A percentile compares a stretch with the other conserved stretches of the same genome.
These are phyloP conservation scores for Xylaria digitata DNA, from an alignment of 2,329 filamentous ascomycete species.

Conservation along the genomic window DNA sequence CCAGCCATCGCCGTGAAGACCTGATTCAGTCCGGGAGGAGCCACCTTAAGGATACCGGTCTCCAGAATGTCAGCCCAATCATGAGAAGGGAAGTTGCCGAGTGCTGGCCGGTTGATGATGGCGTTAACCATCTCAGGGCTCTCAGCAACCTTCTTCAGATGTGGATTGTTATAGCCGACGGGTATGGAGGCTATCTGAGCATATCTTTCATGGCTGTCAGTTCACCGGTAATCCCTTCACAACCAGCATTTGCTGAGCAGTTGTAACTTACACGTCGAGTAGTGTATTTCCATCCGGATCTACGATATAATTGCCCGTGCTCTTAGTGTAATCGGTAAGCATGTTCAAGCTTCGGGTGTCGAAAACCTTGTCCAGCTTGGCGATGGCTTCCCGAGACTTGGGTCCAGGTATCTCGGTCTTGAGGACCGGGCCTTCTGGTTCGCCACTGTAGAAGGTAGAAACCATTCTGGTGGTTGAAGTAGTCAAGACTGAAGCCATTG, in stretches of 20 bases:
- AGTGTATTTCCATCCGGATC: constrained; percentile 78
- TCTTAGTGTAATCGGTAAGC: constrained; percentile 79
- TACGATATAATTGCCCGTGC: constrained; percentile 82
- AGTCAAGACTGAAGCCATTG: constrained; percentile 35
- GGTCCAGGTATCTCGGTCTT: constrained; percentile 79
- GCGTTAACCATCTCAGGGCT: constrained; percentile 82
- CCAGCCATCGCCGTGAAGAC: constrained; percentile 92
- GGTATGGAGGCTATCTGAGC: constrained; percentile 95
- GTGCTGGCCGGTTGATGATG: constrained; percentile 87
- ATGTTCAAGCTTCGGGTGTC: constrained; percentile 89
- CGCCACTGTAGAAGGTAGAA: constrained; percentile 52
- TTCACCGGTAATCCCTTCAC: background rate
- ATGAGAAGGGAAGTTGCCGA: constrained; percentile 89
- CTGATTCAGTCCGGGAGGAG: constrained; percentile 84
- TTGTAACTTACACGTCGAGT: constrained; percentile 72
- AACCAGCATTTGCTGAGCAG: background rate
- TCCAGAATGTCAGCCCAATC: constrained; percentile 86
- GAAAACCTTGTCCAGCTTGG: constrained; percentile 81
- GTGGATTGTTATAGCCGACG: constrained; percentile 90
- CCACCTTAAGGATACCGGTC: constrained; percentile 82
- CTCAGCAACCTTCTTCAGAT: constrained; percentile 74
- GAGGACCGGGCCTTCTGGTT: constrained; percentile 64
- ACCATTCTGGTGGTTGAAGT: constrained; percentile 44
- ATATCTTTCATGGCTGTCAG: constrained; percentile 63
- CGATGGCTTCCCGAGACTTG: constrained; percentile 74